A percentile compares a stretch with the other conserved stretches of the same genome.
Conservation (phyloP, 371 early-diverging fungal genomes). For the Gilbertella persicaria region DNA sequence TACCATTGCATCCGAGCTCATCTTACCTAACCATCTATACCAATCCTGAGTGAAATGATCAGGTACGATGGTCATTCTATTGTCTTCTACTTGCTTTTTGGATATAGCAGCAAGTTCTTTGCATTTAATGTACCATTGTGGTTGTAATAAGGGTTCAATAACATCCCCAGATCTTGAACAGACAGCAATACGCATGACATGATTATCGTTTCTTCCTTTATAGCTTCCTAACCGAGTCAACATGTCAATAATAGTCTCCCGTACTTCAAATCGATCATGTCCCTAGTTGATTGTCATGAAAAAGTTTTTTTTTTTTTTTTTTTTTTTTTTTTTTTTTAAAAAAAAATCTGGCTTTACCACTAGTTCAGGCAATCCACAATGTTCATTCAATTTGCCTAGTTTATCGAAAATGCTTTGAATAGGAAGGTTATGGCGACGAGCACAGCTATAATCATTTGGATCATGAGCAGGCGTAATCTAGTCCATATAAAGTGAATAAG, state of each 20-base stretch:
- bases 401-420: slow-evolving; percentile 85
- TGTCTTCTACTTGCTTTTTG: slow-evolving; percentile 68
- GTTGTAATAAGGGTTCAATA: slow-evolving; percentile 95
- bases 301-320: neutral
- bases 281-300: slow-evolving; percentile 36
- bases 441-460: slow-evolving; percentile 93
- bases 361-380: slow-evolving; percentile 58
- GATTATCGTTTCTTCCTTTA: slow-evolving; percentile 73
- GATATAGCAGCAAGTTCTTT: slow-evolving; percentile 79
- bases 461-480: slow-evolving; percentile 98
- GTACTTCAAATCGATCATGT: slow-evolving; percentile 82
- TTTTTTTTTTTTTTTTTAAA: neutral
- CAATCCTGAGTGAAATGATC: slow-evolving; percentile 83
- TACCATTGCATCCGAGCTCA: neutral
- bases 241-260: slow-evolving; percentile 68
- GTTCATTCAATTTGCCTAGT: slow-evolving; percentile 73
- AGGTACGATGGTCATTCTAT: slow-evolving; percentile 81
- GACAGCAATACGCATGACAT: slow-evolving; percentile 86
- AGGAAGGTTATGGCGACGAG: slow-evolving; percentile 82
- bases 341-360: slow-evolving; percentile 36
- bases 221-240: slow-evolving; percentile 69
- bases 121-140: slow-evolving; percentile 98
- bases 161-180: slow-evolving; percentile 95
- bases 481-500: neutral
- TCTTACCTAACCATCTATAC: slow-evolving; percentile 92